Conservation (phyloP, 345 rosid species). For the Euphorbia peplus region DNA sequence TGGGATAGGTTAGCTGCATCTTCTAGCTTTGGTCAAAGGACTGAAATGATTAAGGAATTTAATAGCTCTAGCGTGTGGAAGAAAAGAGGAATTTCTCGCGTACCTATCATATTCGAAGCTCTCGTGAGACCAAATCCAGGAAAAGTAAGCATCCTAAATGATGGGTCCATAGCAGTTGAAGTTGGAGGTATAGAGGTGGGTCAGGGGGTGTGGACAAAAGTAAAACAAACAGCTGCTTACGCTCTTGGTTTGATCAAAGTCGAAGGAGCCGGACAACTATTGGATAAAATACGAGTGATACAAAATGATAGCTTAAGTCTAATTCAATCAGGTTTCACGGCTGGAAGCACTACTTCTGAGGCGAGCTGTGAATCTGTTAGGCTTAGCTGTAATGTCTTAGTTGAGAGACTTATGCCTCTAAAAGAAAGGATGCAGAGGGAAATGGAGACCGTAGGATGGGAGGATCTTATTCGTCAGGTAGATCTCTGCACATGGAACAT, state of each 20-base stretch:
- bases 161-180: slow-evolving; percentile 87
- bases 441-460: slow-evolving; percentile 60
- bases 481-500: slow-evolving; percentile 4
- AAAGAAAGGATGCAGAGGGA: slow-evolving; percentile 47
- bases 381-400: slow-evolving; percentile 64
- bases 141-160: slow-evolving; percentile 74
- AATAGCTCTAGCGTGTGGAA: slow-evolving; percentile 52
- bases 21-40: slow-evolving; percentile 47
- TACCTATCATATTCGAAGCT: slow-evolving; percentile 56
- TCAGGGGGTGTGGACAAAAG: slow-evolving; percentile 96
- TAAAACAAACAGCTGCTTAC: slow-evolving; percentile 84
- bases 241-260: slow-evolving; percentile 57
- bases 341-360: slow-evolving; percentile 91
- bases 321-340: slow-evolving; percentile 69
- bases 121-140: slow-evolving; percentile 56
- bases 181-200: slow-evolving; percentile 92
- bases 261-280: slow-evolving; percentile 38
- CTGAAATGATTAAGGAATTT: slow-evolving; percentile 49
- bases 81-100: slow-evolving; percentile 75
- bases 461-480: slow-evolving; percentile 67
- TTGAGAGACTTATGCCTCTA: slow-evolving; percentile 54
- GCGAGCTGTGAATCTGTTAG: slow-evolving; percentile 75
- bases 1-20: slow-evolving; percentile 65
- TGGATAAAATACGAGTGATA: slow-evolving; percentile 64
- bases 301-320: slow-evolving; percentile 71